These are phyloP conservation scores for Leishmania mexicana DNA, from an alignment of 208 protist species.

Conservation along the genomic window DNA sequence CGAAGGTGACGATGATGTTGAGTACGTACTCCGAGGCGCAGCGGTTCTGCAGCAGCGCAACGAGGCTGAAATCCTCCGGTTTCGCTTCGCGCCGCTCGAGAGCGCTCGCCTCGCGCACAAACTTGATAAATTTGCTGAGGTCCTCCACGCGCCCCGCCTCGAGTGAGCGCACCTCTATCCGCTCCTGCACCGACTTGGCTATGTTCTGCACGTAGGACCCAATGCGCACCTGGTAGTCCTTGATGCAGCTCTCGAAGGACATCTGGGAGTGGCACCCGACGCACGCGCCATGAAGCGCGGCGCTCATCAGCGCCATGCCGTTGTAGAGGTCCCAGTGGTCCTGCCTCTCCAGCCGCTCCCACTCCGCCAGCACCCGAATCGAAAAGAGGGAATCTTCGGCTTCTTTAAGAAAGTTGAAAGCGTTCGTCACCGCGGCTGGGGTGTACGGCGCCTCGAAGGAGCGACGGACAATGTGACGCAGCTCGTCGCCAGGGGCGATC, in stretches of 20 bases:
- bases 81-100: constrained; percentile 32
- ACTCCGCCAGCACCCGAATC: constrained; percentile 51
- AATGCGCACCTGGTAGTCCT: constrained; percentile 26
- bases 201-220: constrained; percentile 25
- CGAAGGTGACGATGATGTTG: constrained; percentile 44
- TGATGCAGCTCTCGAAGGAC: constrained; percentile 12
- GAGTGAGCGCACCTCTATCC: constrained; percentile 13
- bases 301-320: constrained; percentile 47
- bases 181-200: constrained; percentile 13
- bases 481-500: constrained; percentile 25
- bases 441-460: constrained; percentile 37
- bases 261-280: constrained; percentile 2
- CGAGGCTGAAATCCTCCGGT: constrained; percentile 48
- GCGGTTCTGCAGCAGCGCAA: constrained; percentile 28
- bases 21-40: constrained; percentile 49
- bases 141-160: constrained; percentile 6
- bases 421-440: constrained; percentile 28
- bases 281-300: constrained; percentile 31
- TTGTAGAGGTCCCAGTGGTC: constrained; percentile 45
- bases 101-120: constrained; percentile 19
- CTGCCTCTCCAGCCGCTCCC: constrained; percentile 31
- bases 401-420: constrained; percentile 61
- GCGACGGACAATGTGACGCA: constrained; percentile 29
- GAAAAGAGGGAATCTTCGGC: constrained; percentile 35
- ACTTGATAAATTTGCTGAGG: constrained; percentile 16